Conservation (phyloP, 495 filamentous ascomycete genomes). For the Lindgomyces ingoldianus region DNA sequence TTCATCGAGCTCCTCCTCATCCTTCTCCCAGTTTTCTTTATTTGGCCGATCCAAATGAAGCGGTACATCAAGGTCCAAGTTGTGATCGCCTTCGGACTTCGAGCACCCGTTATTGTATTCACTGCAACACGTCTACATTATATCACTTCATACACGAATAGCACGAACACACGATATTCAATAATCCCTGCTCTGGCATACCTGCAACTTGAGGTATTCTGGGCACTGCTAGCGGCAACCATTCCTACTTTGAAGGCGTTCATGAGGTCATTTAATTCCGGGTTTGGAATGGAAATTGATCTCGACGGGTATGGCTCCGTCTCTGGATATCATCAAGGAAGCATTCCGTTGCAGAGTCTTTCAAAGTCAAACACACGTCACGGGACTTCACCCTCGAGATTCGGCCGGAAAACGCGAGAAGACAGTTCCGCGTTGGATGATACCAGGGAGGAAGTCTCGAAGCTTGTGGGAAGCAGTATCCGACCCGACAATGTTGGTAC, state of each 20-base stretch:
- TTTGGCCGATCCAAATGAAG: constrained; percentile 38
- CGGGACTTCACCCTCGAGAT: background rate
- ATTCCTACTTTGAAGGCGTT: constrained; percentile 34
- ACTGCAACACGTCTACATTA: constrained; percentile 16
- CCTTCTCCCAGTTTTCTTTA: constrained; percentile 27
- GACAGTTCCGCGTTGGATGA: too few relatives aligned
- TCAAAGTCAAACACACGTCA: background rate
- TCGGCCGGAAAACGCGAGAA: background rate
- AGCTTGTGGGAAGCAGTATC: background rate
- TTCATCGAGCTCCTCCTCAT: constrained; percentile 30
- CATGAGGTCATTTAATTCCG: constrained; percentile 36
- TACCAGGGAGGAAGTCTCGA: background rate
- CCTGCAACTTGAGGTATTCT: constrained; percentile 33
- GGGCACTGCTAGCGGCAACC: constrained; percentile 31
- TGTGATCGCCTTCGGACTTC: constrained; percentile 30
- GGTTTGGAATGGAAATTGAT: constrained; percentile 35
- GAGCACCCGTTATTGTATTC: constrained; percentile 32
- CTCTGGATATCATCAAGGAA: constrained; percentile 1
- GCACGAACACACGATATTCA: constrained; percentile 5
- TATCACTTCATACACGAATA: constrained; percentile 1
- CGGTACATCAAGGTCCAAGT: constrained; percentile 29
- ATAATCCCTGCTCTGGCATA: constrained; percentile 27
- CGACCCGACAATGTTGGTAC: background rate
- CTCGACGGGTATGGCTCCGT: constrained; percentile 13
- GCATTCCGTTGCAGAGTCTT: background rate